Evolutionary conservation across 179 eudicot genomes (phyloP).

Genomic region (Beta corolliflora): DNA sequence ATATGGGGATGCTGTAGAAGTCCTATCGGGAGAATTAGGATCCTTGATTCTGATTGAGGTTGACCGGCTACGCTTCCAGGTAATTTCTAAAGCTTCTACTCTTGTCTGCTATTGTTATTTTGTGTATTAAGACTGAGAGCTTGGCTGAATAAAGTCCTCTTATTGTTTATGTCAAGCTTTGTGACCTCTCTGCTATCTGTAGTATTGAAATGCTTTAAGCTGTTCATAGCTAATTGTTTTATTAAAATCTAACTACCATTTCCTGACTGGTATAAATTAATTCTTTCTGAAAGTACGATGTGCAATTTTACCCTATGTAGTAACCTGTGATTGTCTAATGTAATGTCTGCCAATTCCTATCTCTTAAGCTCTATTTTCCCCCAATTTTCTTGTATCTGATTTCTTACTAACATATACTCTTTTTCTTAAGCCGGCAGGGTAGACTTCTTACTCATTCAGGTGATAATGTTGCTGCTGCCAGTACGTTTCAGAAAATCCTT

Average conservation of each 20-base stretch:
- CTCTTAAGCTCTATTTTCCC: neutral
- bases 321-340: neutral
- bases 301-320: neutral
- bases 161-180: too few relatives aligned
- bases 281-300: neutral
- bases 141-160: too few relatives aligned
- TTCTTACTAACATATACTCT: constrained; percentile 20
- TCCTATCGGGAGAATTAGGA: constrained; percentile 81
- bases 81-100: constrained; percentile 41
- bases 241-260: too few relatives aligned
- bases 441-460: constrained; percentile 95
- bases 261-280: too few relatives aligned
- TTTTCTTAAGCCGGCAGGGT: constrained; percentile 81
- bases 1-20: constrained; percentile 76
- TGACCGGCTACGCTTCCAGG: constrained; percentile 86
- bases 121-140: neutral
- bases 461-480: constrained; percentile 77
- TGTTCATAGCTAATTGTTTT: too few relatives aligned
- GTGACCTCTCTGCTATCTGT: too few relatives aligned
- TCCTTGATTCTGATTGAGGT: constrained; percentile 75
- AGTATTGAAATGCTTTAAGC: too few relatives aligned
- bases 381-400: constrained; percentile 3
- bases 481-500: constrained; percentile 68
- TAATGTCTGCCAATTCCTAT: neutral
- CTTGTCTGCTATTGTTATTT: neutral